Percentiles rank a stretch among this genome's conserved stretches.
Conservation (phyloP, 306 rosid genomes). For the barrel medic (Medicago truncatula) region DNA sequence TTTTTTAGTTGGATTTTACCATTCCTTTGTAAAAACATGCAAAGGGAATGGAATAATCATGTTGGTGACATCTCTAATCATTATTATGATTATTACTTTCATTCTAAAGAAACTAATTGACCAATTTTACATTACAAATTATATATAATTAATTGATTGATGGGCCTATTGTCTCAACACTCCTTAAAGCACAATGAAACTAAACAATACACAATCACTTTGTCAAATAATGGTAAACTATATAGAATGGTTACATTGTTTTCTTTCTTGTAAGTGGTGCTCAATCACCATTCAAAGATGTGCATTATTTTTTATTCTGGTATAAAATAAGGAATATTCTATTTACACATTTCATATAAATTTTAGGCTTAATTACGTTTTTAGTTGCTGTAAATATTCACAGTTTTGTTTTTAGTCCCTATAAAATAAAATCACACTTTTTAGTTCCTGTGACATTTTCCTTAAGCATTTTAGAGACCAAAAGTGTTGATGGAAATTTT, state of each 20-base stretch:
- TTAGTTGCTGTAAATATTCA: too few relatives aligned
- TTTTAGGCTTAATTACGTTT: too few relatives aligned
- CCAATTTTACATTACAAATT: not conserved
- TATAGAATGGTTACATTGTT: slow-evolving; percentile 29
- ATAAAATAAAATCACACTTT: too few relatives aligned
- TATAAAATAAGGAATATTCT: not conserved
- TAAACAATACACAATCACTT: not conserved
- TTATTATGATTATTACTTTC: slow-evolving; percentile 7
- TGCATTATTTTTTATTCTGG: not conserved
- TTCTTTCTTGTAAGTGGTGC: slow-evolving; percentile 14
- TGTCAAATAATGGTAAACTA: slow-evolving; percentile 34
- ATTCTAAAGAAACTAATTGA: slow-evolving; percentile 25
- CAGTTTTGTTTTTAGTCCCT: too few relatives aligned
- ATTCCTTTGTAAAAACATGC: slow-evolving; percentile 12
- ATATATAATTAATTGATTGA: slow-evolving; percentile 34
- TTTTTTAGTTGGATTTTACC: not conserved
- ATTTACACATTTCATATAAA: not conserved
- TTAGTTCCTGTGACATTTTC: too few relatives aligned
- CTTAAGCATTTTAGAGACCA: too few relatives aligned
- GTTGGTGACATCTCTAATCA: slow-evolving; percentile 30
- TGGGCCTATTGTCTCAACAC: slow-evolving; percentile 25
- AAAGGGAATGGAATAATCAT: not conserved
- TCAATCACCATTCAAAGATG: slow-evolving; percentile 24
- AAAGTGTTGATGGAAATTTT: too few relatives aligned
- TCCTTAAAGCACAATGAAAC: slow-evolving; percentile 19